Evolutionary conservation across 2,329 filamentous ascomycete genomes (phyloP).

Genomic region (Corniculantispora saksenae): DNA sequence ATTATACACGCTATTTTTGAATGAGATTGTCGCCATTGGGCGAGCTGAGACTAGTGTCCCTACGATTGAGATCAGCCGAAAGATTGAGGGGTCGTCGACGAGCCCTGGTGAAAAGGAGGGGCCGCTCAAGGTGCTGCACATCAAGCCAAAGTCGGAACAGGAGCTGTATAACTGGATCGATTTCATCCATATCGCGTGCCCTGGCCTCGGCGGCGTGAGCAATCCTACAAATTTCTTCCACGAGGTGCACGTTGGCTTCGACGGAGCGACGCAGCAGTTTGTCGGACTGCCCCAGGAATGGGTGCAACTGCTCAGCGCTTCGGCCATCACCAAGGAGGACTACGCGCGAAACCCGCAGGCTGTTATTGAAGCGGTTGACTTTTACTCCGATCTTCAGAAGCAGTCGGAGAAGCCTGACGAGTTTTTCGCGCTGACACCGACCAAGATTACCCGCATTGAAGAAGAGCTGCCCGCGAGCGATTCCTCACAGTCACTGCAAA

Average conservation of each 20-base stretch:
- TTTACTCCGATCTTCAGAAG: slow-evolving; percentile 15
- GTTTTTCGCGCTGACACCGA: slow-evolving; percentile 9
- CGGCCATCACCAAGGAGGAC: slow-evolving; percentile 29
- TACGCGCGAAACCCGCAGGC: slow-evolving; percentile 18
- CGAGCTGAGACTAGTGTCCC: slow-evolving; percentile 82
- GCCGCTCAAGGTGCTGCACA: slow-evolving; percentile 73
- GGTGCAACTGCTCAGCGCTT: slow-evolving; percentile 29
- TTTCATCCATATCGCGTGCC: slow-evolving; percentile 86
- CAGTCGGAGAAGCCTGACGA: slow-evolving; percentile 1
- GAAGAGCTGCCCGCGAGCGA: background rate
- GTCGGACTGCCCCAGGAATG: slow-evolving; percentile 28
- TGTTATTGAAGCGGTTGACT: slow-evolving; percentile 18
- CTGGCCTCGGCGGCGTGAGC: slow-evolving; percentile 89
- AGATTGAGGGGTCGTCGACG: slow-evolving; percentile 61
- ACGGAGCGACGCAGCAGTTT: slow-evolving; percentile 82
- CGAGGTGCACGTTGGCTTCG: slow-evolving; percentile 88
- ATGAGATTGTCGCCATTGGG: slow-evolving; percentile 78
- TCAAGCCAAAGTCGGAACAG: slow-evolving; percentile 84
- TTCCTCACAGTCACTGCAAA: background rate
- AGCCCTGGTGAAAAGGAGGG: slow-evolving; percentile 73
- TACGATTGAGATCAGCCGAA: slow-evolving; percentile 82
- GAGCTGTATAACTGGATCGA: slow-evolving; percentile 96
- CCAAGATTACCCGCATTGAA: slow-evolving; percentile 4
- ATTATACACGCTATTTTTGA: slow-evolving; percentile 72
- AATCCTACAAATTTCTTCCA: slow-evolving; percentile 94